Conservation (phyloP, 805 yeast genomes). For the Maudiozyma pseudohumilis region DNA sequence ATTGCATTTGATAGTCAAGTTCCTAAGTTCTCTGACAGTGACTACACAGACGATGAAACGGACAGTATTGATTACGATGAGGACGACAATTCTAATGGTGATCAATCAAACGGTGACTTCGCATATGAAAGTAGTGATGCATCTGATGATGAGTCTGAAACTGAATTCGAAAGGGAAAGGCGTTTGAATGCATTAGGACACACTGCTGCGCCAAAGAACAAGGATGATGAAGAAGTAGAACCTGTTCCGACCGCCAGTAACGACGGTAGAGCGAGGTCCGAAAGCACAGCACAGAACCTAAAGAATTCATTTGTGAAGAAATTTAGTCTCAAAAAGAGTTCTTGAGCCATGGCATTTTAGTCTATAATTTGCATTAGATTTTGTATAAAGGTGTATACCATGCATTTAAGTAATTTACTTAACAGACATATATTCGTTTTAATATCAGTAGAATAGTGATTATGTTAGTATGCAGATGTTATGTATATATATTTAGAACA, state of each 20-base stretch:
- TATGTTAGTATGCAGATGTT: too few species aligned
- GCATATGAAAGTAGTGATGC: slow-evolving; percentile 10
- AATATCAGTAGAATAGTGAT: too few species aligned
- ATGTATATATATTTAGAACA: too few species aligned
- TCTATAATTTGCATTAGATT: too few species aligned
- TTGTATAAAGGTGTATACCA: too few species aligned
- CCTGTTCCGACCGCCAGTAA: slow-evolving; percentile 7
- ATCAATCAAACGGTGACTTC: slow-evolving; percentile 12
- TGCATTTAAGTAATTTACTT: too few species aligned
- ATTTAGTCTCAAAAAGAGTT: slow-evolving; percentile 4
- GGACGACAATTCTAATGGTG: slow-evolving; percentile 11
- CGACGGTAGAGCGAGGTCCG: slow-evolving; percentile 4
- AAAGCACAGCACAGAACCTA: slow-evolving; percentile 10
- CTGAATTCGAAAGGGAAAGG: slow-evolving; percentile 56
- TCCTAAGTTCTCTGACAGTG: slow-evolving; percentile 2
- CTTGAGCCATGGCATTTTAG: too few species aligned
- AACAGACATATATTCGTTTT: too few species aligned
- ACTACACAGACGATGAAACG: slow-evolving; percentile 10
- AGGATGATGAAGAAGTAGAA: slow-evolving; percentile 45
- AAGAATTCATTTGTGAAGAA: slow-evolving; percentile 12
- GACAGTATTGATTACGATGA: slow-evolving; percentile 21
- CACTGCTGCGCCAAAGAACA: slow-evolving; percentile 32
- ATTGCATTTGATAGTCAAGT: slow-evolving; percentile 1
- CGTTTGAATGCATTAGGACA: slow-evolving; percentile 50
- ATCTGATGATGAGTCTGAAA: slow-evolving; percentile 36